Percentiles rank a stretch among this genome's conserved stretches.
phyloP scores from a whole-genome alignment of 305 asterid species.

The Salvia sclarea region DNA sequence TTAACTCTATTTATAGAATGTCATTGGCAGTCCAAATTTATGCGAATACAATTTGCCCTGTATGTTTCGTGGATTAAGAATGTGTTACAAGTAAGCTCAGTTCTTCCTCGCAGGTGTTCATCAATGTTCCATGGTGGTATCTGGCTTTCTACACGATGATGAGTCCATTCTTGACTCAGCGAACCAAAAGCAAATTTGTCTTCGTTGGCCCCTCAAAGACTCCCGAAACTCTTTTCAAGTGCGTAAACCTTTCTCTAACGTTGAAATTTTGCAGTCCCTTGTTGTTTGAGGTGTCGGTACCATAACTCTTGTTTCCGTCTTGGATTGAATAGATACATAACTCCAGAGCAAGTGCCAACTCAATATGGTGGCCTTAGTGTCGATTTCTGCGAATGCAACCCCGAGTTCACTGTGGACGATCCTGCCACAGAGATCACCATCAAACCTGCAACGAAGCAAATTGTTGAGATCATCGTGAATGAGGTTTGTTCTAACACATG shows the following conservation, averaged over 20 bases:
- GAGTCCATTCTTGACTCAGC: slow-evolving; percentile 82
- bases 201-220: slow-evolving; percentile 79
- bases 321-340: slow-evolving; percentile 55
- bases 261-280: not conserved
- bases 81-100: not conserved
- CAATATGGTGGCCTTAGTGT: slow-evolving; percentile 88
- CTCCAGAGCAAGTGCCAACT: slow-evolving; percentile 82
- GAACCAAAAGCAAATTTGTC: slow-evolving; percentile 92
- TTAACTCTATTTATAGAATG: not conserved
- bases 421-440: slow-evolving; percentile 71
- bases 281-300: not conserved
- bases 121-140: slow-evolving; percentile 98
- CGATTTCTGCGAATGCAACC: slow-evolving; percentile 87
- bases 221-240: slow-evolving; percentile 86
- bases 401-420: slow-evolving; percentile 73
- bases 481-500: slow-evolving; percentile 55
- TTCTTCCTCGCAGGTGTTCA: slow-evolving; percentile 61
- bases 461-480: slow-evolving; percentile 77
- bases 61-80: not conserved
- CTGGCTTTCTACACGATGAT: slow-evolving; percentile 87
- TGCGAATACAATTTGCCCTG: no score
- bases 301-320: slow-evolving; percentile 15
- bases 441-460: slow-evolving; percentile 88
- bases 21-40: not conserved
- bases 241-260: slow-evolving; percentile 30